phyloP scores from a whole-genome alignment of 2,329 filamentous ascomycete species.

The Amauroascus verrucosus region DNA sequence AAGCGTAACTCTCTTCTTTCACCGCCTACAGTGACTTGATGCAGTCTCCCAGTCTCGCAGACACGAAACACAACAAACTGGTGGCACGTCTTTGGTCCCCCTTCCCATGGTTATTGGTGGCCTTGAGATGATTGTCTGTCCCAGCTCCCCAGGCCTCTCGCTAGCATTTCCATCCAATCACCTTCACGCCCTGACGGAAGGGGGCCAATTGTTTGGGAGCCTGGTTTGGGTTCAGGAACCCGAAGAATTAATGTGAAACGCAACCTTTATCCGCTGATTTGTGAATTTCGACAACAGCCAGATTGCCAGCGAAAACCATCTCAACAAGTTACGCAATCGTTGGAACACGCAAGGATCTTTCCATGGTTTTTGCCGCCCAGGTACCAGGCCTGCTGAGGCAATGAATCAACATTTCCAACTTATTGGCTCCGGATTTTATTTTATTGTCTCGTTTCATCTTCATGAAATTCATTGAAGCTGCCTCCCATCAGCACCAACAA shows the following conservation, averaged over 20 bases:
- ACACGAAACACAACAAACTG: too few species aligned
- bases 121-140: too few species aligned
- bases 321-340: not conserved
- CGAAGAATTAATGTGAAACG: constrained; percentile 2
- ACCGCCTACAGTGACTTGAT: too few species aligned
- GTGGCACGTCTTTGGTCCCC: too few species aligned
- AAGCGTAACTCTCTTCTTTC: too few species aligned
- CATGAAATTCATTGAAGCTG: not conserved
- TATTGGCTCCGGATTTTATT: not conserved
- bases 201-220: not conserved
- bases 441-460: not conserved
- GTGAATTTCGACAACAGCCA: not conserved
- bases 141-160: too few species aligned
- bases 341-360: constrained; percentile 1
- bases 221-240: constrained; percentile 2
- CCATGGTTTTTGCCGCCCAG: constrained; percentile 3
- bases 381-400: not conserved
- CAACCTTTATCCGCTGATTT: constrained; percentile 1
- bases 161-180: not conserved
- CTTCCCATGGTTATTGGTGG: too few species aligned
- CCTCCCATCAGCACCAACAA: not conserved
- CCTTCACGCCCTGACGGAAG: not conserved
- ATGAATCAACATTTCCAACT: not conserved
- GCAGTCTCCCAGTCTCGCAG: too few species aligned
- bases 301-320: too few species aligned